Percentiles rank a stretch among this genome's conserved stretches.
These are phyloP conservation scores for Astragalus membranaceus DNA, from an alignment of 306 rosid genomes.

Conservation along the genomic window DNA sequence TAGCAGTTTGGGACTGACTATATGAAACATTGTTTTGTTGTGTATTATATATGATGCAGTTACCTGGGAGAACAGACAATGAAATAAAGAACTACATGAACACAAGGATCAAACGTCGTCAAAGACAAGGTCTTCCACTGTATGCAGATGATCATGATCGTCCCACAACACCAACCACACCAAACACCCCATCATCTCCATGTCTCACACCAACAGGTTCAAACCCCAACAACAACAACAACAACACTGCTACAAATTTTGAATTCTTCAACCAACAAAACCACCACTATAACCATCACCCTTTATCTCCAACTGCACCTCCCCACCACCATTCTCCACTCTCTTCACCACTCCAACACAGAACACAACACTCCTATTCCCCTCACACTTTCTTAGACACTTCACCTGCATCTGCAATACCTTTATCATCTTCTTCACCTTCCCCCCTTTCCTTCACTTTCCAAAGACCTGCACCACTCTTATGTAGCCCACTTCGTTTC, in stretches of 20 bases:
- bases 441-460: conserved; percentile 44
- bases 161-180: conserved; percentile 18
- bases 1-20: no score
- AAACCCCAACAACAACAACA: conserved; percentile 3
- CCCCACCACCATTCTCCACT: conserved; percentile 38
- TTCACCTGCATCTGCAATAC: background rate
- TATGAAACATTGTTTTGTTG: no score
- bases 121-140: conserved; percentile 69
- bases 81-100: conserved; percentile 95
- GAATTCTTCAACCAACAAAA: conserved; percentile 26
- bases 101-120: conserved; percentile 71
- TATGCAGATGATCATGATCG: conserved; percentile 37
- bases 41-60: no score
- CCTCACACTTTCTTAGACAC: conserved; percentile 22
- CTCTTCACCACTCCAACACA: conserved; percentile 39
- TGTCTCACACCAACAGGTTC: conserved; percentile 22
- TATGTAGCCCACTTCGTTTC: conserved; percentile 36
- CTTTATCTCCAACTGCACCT: conserved; percentile 4
- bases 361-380: conserved; percentile 13
- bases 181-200: conserved; percentile 20
- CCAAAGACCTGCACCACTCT: conserved; percentile 55
- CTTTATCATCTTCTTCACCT: conserved; percentile 19
- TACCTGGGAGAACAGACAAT: conserved; percentile 95
- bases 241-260: conserved; percentile 15
- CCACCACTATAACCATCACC: background rate